Evolutionary conservation across 345 rosid genomes (phyloP).

Genomic region (Rhizophora mangle): DNA sequence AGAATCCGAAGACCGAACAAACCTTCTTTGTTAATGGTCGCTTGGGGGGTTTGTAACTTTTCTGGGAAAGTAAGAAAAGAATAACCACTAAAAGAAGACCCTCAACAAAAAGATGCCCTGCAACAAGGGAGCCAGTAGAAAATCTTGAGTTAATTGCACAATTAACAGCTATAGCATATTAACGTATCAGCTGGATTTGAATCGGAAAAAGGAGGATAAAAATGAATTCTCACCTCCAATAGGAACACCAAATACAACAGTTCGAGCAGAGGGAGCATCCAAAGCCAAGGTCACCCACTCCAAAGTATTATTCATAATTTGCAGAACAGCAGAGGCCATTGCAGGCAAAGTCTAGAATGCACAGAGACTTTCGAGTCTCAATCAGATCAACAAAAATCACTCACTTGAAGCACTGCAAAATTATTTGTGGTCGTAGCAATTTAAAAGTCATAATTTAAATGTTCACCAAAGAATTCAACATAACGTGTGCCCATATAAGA

Average conservation of each 20-base stretch:
- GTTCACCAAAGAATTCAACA: too few species aligned
- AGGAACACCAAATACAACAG: slow-evolving; percentile 77
- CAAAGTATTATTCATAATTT: slow-evolving; percentile 44
- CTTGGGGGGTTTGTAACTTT: slow-evolving; percentile 94
- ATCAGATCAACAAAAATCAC: too few species aligned
- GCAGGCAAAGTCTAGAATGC: not conserved
- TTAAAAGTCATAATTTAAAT: too few species aligned
- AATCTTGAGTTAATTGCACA: not conserved
- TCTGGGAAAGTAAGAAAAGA: slow-evolving; percentile 67
- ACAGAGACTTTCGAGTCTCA: not conserved
- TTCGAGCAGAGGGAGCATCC: slow-evolving; percentile 71
- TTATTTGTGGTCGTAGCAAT: too few species aligned
- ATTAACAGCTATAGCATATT: slow-evolving; percentile 1
- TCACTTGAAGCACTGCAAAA: too few species aligned
- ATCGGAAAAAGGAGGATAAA: not conserved
- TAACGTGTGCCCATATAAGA: too few species aligned
- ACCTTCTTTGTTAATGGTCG: slow-evolving; percentile 85
- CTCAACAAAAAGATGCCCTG: slow-evolving; percentile 83
- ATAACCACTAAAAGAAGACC: slow-evolving; percentile 74
- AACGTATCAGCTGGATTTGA: not conserved
- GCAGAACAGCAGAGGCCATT: slow-evolving; percentile 37
- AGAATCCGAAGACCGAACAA: not conserved
- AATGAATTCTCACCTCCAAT: slow-evolving; percentile 48
- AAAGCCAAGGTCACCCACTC: slow-evolving; percentile 53
- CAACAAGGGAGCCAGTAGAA: not conserved